phyloP scores from a whole-genome alignment of 768 basidiomycete genomes.

The Collybiopsis luxurians region DNA sequence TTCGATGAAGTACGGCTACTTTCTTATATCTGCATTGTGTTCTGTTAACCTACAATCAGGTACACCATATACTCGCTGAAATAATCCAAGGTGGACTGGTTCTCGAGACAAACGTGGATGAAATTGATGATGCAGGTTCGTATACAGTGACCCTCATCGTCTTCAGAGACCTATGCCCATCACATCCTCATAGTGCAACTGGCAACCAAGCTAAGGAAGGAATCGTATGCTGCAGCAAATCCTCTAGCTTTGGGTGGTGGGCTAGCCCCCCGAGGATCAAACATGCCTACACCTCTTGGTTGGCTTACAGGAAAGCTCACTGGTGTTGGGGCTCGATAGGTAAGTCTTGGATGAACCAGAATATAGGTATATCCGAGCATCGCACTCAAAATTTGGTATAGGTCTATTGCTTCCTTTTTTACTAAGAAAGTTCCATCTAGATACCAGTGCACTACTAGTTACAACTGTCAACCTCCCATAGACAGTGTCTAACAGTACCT shows the following conservation, averaged over 20 bases:
- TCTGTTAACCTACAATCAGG: constrained; percentile 41
- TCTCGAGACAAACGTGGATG: constrained; percentile 90
- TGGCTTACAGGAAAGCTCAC: constrained; percentile 78
- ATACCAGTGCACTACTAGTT: no score
- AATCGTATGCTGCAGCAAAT: constrained; percentile 79
- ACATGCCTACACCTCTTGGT: constrained; percentile 68
- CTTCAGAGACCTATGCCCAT: constrained; percentile 7
- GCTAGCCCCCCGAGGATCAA: constrained; percentile 56
- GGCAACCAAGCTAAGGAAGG: constrained; percentile 68
- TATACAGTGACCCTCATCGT: constrained; percentile 8
- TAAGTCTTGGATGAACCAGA: no score
- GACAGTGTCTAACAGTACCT: not conserved
- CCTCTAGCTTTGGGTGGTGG: constrained; percentile 73
- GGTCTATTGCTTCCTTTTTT: no score
- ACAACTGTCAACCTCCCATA: not conserved
- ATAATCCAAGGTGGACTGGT: constrained; percentile 97
- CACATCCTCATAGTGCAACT: constrained; percentile 51
- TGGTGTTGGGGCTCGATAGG: constrained; percentile 53
- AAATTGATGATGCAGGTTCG: constrained; percentile 72
- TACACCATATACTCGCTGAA: constrained; percentile 93
- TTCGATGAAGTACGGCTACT: constrained; percentile 81
- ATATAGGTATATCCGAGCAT: no score
- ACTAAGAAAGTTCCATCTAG: no score
- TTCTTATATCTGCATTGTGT: not conserved
- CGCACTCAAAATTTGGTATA: no score